Conservation (phyloP, 2,329 filamentous ascomycete species). For the Raffaelea arxii region DNA sequence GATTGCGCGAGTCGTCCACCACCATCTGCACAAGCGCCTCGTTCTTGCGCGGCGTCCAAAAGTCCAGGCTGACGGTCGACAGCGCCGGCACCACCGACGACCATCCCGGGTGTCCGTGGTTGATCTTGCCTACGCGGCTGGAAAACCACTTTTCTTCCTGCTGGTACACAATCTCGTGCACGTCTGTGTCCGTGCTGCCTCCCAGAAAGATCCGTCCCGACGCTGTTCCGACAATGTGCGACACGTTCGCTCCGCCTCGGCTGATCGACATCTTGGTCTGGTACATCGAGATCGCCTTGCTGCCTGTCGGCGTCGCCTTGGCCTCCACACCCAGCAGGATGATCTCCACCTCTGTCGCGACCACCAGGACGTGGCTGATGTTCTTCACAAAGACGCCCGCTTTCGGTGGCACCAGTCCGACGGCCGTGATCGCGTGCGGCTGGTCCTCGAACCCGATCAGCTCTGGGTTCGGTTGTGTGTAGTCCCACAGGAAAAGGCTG, state of each 20-base stretch:
- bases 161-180: conserved; percentile 92
- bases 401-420: conserved; percentile 78
- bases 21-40: conserved; percentile 71
- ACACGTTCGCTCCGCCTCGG: conserved; percentile 66
- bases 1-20: conserved; percentile 76
- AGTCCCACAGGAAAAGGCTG: conserved; percentile 95
- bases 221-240: conserved; percentile 69
- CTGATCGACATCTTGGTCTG: conserved; percentile 78
- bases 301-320: conserved; percentile 55
- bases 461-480: conserved; percentile 83
- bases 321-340: conserved; percentile 78
- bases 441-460: conserved; percentile 89
- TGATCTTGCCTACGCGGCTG: conserved; percentile 76
- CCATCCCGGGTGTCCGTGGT: conserved; percentile 72
- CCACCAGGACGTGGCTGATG: conserved; percentile 80
- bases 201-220: conserved; percentile 91
- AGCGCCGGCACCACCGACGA: conserved; percentile 51
- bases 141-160: conserved; percentile 97
- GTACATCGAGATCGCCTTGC: conserved; percentile 68
- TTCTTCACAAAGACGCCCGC: conserved; percentile 76
- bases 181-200: conserved; percentile 69
- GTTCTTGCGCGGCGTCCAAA: conserved; percentile 39
- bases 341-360: conserved; percentile 79
- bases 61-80: conserved; percentile 26
- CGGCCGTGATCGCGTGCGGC: conserved; percentile 77